Percentiles rank a stretch among this genome's conserved stretches.
These are phyloP conservation scores for Didymella sp. DNA, from an alignment of 2,329 filamentous ascomycete genomes.

Conservation along the genomic window DNA sequence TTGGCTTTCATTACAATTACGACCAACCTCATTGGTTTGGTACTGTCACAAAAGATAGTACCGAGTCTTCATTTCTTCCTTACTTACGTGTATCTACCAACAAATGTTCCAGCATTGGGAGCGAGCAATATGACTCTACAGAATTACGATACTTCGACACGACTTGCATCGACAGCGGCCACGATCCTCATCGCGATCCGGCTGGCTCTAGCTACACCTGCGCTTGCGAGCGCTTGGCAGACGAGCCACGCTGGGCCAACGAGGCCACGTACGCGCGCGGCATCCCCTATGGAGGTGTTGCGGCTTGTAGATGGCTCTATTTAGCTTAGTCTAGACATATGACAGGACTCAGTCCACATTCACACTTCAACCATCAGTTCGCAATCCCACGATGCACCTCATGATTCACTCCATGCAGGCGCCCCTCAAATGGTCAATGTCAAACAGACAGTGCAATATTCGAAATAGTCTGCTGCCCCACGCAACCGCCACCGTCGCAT, in stretches of 20 bases:
- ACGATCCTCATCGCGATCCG: neutral
- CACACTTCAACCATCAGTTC: slow-evolving; percentile 15
- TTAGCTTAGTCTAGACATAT: slow-evolving; percentile 14
- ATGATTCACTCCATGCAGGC: slow-evolving; percentile 17
- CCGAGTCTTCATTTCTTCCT: slow-evolving; percentile 6
- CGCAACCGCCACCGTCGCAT: slow-evolving; percentile 14
- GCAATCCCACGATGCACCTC: slow-evolving; percentile 16
- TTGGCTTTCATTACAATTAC: slow-evolving; percentile 24
- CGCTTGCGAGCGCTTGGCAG: slow-evolving; percentile 4
- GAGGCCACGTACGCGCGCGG: slow-evolving; percentile 1
- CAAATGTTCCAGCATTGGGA: slow-evolving; percentile 17
- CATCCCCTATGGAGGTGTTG: slow-evolving; percentile 1
- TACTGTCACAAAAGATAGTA: slow-evolving; percentile 16
- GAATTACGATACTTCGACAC: slow-evolving; percentile 11
- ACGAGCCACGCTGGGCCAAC: slow-evolving; percentile 1
- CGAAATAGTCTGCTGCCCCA: slow-evolving; percentile 13
- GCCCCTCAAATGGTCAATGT: slow-evolving; percentile 13
- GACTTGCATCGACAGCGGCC: slow-evolving; percentile 12
- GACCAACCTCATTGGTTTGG: slow-evolving; percentile 18
- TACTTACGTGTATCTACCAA: slow-evolving; percentile 28
- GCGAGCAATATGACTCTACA: slow-evolving; percentile 19
- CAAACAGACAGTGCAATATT: slow-evolving; percentile 4
- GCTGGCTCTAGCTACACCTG: neutral
- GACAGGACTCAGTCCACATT: slow-evolving; percentile 21
- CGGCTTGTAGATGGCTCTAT: slow-evolving; percentile 10